phyloP scores from a whole-genome alignment of 495 filamentous ascomycete species.

The Aspergillus baeticus region DNA sequence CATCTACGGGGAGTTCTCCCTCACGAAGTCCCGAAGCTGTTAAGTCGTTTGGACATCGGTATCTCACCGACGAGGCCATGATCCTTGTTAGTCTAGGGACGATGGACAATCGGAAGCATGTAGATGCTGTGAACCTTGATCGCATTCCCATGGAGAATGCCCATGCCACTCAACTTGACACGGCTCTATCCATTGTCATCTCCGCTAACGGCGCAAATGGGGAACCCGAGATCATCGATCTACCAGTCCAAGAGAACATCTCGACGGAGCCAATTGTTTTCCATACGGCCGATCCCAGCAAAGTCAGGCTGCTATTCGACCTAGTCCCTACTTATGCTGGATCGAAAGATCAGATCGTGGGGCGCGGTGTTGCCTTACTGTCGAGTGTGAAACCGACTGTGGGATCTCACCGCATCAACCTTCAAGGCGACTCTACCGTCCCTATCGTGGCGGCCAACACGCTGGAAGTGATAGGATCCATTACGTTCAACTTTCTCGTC shows the following conservation, averaged over 20 bases:
- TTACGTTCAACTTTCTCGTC: constrained; percentile 95
- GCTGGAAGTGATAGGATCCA: constrained; percentile 85
- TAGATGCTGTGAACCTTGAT: constrained; percentile 83
- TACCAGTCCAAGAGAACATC: constrained; percentile 91
- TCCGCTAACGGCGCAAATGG: constrained; percentile 86
- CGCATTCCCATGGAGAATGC: constrained; percentile 81
- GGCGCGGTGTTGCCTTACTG: constrained; percentile 87
- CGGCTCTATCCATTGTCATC: constrained; percentile 86
- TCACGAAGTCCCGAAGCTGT: constrained; percentile 64
- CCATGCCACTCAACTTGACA: constrained; percentile 90
- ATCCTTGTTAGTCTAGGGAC: constrained; percentile 89
- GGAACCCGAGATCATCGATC: constrained; percentile 82
- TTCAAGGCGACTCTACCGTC: constrained; percentile 91
- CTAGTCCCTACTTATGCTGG: constrained; percentile 97
- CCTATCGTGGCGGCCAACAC: constrained; percentile 81
- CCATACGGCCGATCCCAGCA: constrained; percentile 69
- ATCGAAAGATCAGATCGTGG: constrained; percentile 80
- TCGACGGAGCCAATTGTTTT: constrained; percentile 91
- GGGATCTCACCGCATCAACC: constrained; percentile 75
- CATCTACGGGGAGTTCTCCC: constrained; percentile 34
- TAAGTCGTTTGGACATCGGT: constrained; percentile 94
- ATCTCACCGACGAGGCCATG: constrained; percentile 85
- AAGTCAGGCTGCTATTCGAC: constrained; percentile 90
- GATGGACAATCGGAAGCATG: constrained; percentile 84
- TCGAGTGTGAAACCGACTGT: constrained; percentile 78